A percentile compares a stretch with the other conserved stretches of the same genome.
phyloP scores from a whole-genome alignment of 768 basidiomycete species.

The Pilatotrama ljubarskyi region DNA sequence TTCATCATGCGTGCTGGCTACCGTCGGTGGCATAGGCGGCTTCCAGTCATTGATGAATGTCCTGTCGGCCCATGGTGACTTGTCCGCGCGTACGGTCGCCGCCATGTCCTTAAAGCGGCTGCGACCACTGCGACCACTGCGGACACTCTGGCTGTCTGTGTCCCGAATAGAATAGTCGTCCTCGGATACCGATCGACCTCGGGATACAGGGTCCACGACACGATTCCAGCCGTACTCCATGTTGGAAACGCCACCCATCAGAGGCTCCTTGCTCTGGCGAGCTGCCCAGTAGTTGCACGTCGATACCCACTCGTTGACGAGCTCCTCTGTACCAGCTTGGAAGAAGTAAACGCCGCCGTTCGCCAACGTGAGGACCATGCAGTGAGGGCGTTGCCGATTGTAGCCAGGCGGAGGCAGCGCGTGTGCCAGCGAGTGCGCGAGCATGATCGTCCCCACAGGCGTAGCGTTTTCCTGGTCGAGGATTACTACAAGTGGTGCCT shows the following conservation, averaged over 20 bases:
- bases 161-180: conserved; percentile 48
- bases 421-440: conserved; percentile 88
- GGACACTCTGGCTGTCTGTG: conserved; percentile 62
- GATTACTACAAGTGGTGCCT: conserved; percentile 11
- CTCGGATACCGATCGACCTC: conserved; percentile 58
- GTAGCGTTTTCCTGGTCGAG: conserved; percentile 75
- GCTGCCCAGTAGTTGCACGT: conserved; percentile 99
- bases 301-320: conserved; percentile 98
- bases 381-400: conserved; percentile 85
- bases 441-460: conserved; percentile 75
- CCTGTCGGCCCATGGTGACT: conserved; percentile 77
- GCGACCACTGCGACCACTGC: conserved; percentile 71
- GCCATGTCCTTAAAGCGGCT: conserved; percentile 73
- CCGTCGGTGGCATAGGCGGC: conserved; percentile 79
- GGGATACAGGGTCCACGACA: conserved; percentile 53
- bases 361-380: conserved; percentile 90
- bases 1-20: conserved; percentile 86
- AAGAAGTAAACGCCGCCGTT: conserved; percentile 95
- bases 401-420: conserved; percentile 90
- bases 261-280: conserved; percentile 89
- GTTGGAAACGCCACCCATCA: conserved; percentile 95
- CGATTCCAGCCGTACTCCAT: conserved; percentile 99
- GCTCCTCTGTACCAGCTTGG: conserved; percentile 97
- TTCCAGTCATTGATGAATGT: conserved; percentile 93
- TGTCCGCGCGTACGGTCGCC: conserved; percentile 60